phyloP scores from a whole-genome alignment of 805 yeast genomes.

The Saccharomycopsis fibuligera region DNA sequence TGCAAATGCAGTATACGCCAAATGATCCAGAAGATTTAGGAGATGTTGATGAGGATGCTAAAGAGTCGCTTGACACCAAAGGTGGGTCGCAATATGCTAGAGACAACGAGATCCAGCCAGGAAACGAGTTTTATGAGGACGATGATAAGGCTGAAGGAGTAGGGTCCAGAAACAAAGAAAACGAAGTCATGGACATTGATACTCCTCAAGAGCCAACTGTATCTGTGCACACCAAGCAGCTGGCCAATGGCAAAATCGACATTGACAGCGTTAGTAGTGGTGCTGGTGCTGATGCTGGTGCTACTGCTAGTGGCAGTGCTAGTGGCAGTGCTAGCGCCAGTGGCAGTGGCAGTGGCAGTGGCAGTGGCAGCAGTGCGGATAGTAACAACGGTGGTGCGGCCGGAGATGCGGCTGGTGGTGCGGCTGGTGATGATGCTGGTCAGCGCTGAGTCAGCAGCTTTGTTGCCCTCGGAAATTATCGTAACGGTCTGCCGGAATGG shows the following conservation, averaged over 20 bases:
- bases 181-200: neutral
- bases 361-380: too few species aligned
- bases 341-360: too few species aligned
- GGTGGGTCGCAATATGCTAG: slow-evolving; percentile 88
- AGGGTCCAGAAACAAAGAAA: slow-evolving; percentile 13
- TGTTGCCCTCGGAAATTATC: neutral
- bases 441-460: too few species aligned
- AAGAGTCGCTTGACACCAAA: slow-evolving; percentile 74
- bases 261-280: slow-evolving; percentile 3
- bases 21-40: slow-evolving; percentile 81
- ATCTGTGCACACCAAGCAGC: neutral
- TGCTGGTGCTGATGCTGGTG: neutral
- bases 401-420: too few species aligned
- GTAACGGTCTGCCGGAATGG: neutral
- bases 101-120: slow-evolving; percentile 65
- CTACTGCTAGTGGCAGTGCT: too few species aligned
- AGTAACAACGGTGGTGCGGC: too few species aligned
- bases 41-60: slow-evolving; percentile 80
- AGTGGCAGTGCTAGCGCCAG: too few species aligned
- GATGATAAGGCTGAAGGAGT: slow-evolving; percentile 42
- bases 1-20: slow-evolving; percentile 86
- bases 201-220: neutral
- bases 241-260: slow-evolving; percentile 1
- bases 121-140: slow-evolving; percentile 71
- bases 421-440: too few species aligned